Percentiles rank a stretch among this genome's conserved stretches.
Evolutionary conservation across 768 basidiomycete genomes (phyloP).

Genomic region (Gymnopilus dilepis): DNA sequence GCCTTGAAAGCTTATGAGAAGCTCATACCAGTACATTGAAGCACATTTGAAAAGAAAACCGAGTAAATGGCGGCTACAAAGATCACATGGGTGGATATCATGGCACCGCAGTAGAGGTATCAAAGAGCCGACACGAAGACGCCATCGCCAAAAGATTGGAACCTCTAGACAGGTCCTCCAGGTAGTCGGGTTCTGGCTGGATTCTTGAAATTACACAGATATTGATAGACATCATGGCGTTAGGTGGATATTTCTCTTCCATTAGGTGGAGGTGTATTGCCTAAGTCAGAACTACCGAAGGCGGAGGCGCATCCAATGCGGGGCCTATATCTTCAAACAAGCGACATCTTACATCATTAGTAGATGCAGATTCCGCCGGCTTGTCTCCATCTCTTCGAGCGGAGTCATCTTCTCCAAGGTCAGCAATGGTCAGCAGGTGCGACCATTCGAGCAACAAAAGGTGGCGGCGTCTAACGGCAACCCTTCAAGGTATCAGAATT

Average conservation of each 20-base stretch:
- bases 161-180: background rate
- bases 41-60: background rate
- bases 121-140: background rate
- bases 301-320: conserved; percentile 1
- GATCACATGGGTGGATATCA: background rate
- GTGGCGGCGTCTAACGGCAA: background rate
- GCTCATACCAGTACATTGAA: background rate
- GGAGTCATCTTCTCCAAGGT: background rate
- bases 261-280: background rate
- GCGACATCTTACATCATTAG: background rate
- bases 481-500: background rate
- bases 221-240: background rate
- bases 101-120: background rate
- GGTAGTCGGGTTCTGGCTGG: background rate
- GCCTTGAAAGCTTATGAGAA: background rate
- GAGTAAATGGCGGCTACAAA: background rate
- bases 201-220: background rate
- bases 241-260: background rate
- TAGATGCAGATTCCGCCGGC: conserved; percentile 1
- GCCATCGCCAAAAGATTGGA: background rate
- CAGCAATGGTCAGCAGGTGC: conserved; percentile 7
- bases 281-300: background rate
- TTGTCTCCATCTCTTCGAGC: conserved; percentile 2
- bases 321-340: conserved; percentile 7
- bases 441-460: background rate